Base-by-base conservation (phyloP, 805 yeast species). In the Yamadazyma endophytica region DNA sequence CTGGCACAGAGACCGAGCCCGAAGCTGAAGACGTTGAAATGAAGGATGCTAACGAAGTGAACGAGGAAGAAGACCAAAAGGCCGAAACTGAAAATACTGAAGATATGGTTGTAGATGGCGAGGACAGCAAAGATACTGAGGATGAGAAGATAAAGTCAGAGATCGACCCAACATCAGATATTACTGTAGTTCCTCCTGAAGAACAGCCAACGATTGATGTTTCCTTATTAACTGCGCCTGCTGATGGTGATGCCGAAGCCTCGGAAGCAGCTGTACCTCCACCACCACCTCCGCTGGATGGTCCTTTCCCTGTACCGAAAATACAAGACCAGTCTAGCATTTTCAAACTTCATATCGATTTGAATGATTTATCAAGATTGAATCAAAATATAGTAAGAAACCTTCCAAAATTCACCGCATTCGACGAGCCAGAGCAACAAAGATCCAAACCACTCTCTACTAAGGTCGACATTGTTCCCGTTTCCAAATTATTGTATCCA, bases 401-500 rank as follows among this genome's bases (percentile, higher is more conserved):
- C 32, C 44, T 76, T 21, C 73, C 78, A 1, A 53, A 61, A 13
- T 73, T 64, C 48, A 52, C 65, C 2, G 73, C 78, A 0, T 73
- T 75, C 43, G 68, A 56, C 26, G 68, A 62, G 8, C 57, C 52
- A 32, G 40, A 39, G 18, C 26, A 32, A 13, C n/a, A n/a, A n/a
- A n/a, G n/a, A n/a, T 24, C 15, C 9, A 23, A 32, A 2, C 46
- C 53, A 6, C 35, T 47, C 6, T 26, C 67, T 2, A 56, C 47
- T 4, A 56, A 57, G 17, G 35, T 48, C 3, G 51, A 64, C 2
- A 50, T 63, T 29, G 71, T 75, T 3, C 79, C 87, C 2, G 73
- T 82, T 5, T 81, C 90, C 0, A 75, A 83, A 32, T 61, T 85
- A 32, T 55, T 82, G 30, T 69, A 77, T 23, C 82, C 87, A 6